Evolutionary conservation across 1,139 yeast species (phyloP), one percentile per base, ranked within the genome.

Genomic region (Pichia sp.): DNA sequence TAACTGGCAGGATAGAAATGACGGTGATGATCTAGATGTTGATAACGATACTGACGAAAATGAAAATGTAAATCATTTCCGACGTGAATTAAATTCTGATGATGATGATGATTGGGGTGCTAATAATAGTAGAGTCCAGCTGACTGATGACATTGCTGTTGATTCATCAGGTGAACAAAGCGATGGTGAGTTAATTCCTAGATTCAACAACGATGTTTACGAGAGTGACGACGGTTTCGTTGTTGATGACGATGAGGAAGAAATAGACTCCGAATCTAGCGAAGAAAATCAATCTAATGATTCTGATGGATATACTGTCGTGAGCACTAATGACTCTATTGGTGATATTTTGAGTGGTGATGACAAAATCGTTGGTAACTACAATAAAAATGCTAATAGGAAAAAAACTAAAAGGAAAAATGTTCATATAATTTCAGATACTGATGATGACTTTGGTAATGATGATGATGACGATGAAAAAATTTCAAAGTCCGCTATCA

Each of bases 181-280:
- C 23, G 23, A 40, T 8, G 33, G 27, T 27, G 39, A 27, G n/a
- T 23, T n/a, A 3, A 11, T 11, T 5, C 37, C 33, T 10, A 36
- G 27, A 2, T 28, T 36, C 4, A 28, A 11, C 7, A 37, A 40
- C 2, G 28, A 39, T 11, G 8, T 6, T 31, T 48, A 50, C 36
- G 53, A 49, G 11, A 44, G 48, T 29, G 51, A 50, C 44, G 52
- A 48, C 35, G 50, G 51, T 3, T 50, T 50, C 29, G 50, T 50
- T 8, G 53, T 48, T 8, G 47, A 47, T 28, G 52, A 47, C 31
- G 49, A 47, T n/a, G 52, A 49, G 2, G 42, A 27, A 10, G 39
- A 33, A 1, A 41, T 33, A 5, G 44, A 41, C 1, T 46, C 33
- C 2, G 41, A 40, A 4, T 42, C 39, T 2, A 36, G 32, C 2